Base-by-base conservation (phyloP, 2,329 filamentous ascomycete genomes). In the Aspergillus unguis region DNA sequence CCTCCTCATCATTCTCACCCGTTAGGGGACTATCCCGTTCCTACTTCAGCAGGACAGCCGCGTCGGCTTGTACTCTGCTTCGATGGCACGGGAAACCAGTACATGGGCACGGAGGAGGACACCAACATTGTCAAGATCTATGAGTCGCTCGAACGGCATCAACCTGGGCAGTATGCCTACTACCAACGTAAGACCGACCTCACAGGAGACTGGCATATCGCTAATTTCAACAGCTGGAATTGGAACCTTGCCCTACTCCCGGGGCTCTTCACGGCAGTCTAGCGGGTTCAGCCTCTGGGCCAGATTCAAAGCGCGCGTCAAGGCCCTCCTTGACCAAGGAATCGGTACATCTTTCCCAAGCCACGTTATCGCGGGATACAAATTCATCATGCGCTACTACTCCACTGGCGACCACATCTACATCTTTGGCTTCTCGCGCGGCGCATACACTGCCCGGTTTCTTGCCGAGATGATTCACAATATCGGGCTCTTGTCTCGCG, bases 401-500 rank as follows among this genome's bases (percentile, higher is more conserved):
- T 50, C 43, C 27, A 48, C 44, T 4, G 50, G 53, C 5, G 54
- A 56, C 27, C 44, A 56, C 3, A 56, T 56, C 32, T 50, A 56
- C 37, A 56, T 56, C 26, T 56, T 56, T n/a, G 53, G 50, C 6
- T 56, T 56, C 38, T 56, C 50, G 26, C 50, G 50, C 4, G 53
- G 53, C 27, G 53, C 53, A 17, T 56, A 56, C 32, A 56, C 53
- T n/a, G 50, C 53, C 11, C 50, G 53, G 3, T 48, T 49, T 10
- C 44, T 56, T 6, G 50, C 53, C 8, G 53, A 49, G 27, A 49
- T 56, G 50, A 53, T 56, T 40, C 48, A 50, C 33, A 56, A 51
- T 31, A 56, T 56, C 26, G 54, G 51, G 2, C 67, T 81, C 0
- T 69, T 81, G 5, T 79, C 75, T 44, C 73, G 74, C 43, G 78